Evolutionary conservation across 1,284 basidiomycete species (phyloP), one percentile per base, ranked within the genome.

Genomic region (Mycosarcoma maydis): DNA sequence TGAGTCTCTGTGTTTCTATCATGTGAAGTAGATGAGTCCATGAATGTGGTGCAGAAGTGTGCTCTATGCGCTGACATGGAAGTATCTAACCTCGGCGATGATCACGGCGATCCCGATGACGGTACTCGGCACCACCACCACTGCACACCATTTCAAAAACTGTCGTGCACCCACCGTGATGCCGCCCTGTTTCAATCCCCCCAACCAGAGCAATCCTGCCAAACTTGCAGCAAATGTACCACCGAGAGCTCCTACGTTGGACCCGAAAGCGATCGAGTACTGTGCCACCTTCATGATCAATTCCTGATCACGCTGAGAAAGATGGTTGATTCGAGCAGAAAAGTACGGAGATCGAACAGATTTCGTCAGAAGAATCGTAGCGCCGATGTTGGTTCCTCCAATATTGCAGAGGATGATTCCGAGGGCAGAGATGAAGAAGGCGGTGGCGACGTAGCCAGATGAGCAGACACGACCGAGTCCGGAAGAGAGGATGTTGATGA

Each of bases 301-400:
- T 11, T 58, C 32, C 32, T 61, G 67, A 6, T 61, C 65, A 1
- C 14, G 14, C 8, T 32, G 11, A 17, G 45, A 32, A 3, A 75
- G 32, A 3, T 30, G 19, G 2, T 22, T 9, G 32, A 59, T 53
- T n/a, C 54, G 53, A 3, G 38, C 36, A 2, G 47, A 20, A 34
- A 77, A 80, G 16, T 57, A 66, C 41, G 60, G 78, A 29, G 82
- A 76, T 61, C 85, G 85, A 6, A 88, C 79, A 30, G 89, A 85
- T 38, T 88, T 85, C 38, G 88, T 87, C 20, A 97, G 87, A 24
- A 98, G 86, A 77, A 98, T 95, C 0, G 94, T 97, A 3, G 92
- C 91, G 36, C 94, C 95, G 54, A 98, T 97, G 81, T 97, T 97
- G 10, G 94, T 97, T 0, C 94, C 94, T 20, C 91, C 88, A 43